Conservation (phyloP, 148 eudicot genomes). For the Rhododendron ferrugineum region DNA sequence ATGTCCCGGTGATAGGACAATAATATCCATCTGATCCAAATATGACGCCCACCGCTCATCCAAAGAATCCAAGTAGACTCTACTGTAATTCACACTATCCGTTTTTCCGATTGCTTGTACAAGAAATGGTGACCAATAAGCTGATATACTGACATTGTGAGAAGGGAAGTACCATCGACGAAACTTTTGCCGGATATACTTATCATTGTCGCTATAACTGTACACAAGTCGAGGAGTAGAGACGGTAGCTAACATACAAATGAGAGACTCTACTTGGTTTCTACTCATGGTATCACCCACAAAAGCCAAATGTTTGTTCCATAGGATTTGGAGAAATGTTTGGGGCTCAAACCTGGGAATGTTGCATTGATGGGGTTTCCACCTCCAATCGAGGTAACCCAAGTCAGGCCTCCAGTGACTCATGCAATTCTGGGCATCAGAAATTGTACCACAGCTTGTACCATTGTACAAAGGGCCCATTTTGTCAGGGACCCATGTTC, state of each 20-base stretch:
- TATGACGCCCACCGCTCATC: slow-evolving; percentile 78
- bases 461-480: slow-evolving; percentile 72
- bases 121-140: slow-evolving; percentile 89
- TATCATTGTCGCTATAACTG: slow-evolving; percentile 53
- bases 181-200: slow-evolving; percentile 27
- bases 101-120: slow-evolving; percentile 70
- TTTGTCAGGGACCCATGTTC: slow-evolving; percentile 47
- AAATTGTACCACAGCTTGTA: slow-evolving; percentile 64
- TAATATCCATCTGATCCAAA: slow-evolving; percentile 54
- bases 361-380: slow-evolving; percentile 64
- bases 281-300: slow-evolving; percentile 95
- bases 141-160: slow-evolving; percentile 51
- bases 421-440: slow-evolving; percentile 79
- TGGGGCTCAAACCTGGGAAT: slow-evolving; percentile 68
- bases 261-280: slow-evolving; percentile 80
- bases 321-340: slow-evolving; percentile 44
- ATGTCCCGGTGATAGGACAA: slow-evolving; percentile 79
- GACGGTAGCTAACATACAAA: slow-evolving; percentile 63
- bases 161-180: slow-evolving; percentile 68
- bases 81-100: slow-evolving; percentile 29
- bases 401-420: slow-evolving; percentile 65
- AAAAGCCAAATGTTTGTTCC: slow-evolving; percentile 74
- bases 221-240: slow-evolving; percentile 52
- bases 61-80: slow-evolving; percentile 53
- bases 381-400: slow-evolving; percentile 73